These are phyloP conservation scores for Yamadazyma blattariae DNA, from an alignment of 1,139 yeast species.

Conservation along the genomic window DNA sequence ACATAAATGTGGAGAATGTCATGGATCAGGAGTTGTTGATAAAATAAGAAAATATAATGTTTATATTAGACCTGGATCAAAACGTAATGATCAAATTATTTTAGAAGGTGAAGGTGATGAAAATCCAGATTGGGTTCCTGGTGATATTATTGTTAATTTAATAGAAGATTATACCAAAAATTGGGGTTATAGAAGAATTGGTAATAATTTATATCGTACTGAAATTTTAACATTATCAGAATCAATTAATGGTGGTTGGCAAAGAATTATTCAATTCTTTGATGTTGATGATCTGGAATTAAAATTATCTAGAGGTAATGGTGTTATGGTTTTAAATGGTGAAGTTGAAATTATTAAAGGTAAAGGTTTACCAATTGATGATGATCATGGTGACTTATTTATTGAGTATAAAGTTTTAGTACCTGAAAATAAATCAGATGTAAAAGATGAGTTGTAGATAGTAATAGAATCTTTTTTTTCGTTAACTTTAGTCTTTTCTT, in stretches of 20 bases:
- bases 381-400: slow-evolving; percentile 71
- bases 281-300: slow-evolving; percentile 55
- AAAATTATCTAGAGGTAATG: slow-evolving; percentile 45
- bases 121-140: slow-evolving; percentile 77
- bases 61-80: slow-evolving; percentile 68
- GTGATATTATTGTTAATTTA: slow-evolving; percentile 66
- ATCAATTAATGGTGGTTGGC: slow-evolving; percentile 80
- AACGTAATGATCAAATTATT: slow-evolving; percentile 56
- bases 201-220: slow-evolving; percentile 70
- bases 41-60: slow-evolving; percentile 58
- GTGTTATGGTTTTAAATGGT: slow-evolving; percentile 57
- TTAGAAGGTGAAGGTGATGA: slow-evolving; percentile 81
- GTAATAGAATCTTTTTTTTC: too few species aligned
- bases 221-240: slow-evolving; percentile 74
- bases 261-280: slow-evolving; percentile 59
- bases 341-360: slow-evolving; percentile 68
- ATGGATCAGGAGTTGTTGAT: slow-evolving; percentile 64
- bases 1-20: slow-evolving; percentile 64
- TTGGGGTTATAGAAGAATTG: slow-evolving; percentile 85
- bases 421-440: slow-evolving; percentile 25
- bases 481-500: too few species aligned
- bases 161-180: slow-evolving; percentile 53
- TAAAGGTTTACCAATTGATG: slow-evolving; percentile 79
- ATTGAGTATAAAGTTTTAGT: slow-evolving; percentile 64
- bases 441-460: slow-evolving; percentile 13